These are phyloP conservation scores for Colletotrichum sublineola DNA, from an alignment of 2,329 filamentous ascomycete genomes.

Conservation along the genomic window DNA sequence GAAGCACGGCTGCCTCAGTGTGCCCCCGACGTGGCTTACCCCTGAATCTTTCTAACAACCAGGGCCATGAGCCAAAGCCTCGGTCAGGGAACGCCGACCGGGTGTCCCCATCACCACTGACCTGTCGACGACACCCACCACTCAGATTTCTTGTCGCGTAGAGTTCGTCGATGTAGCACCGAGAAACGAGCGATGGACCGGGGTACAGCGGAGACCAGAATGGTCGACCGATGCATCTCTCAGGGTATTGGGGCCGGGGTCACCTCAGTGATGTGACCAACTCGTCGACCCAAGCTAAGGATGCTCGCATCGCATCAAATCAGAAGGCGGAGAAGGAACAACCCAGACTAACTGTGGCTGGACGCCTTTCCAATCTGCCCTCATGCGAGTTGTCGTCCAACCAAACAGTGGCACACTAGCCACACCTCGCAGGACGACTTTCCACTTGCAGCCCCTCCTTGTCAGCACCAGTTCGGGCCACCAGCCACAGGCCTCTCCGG, in stretches of 20 bases:
- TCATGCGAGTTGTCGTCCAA: conserved; percentile 21
- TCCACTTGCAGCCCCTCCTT: conserved; percentile 6
- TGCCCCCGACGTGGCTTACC: not conserved
- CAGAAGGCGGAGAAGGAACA: not conserved
- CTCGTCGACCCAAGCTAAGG: conserved; percentile 12
- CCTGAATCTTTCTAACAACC: not conserved
- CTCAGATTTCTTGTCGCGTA: not conserved
- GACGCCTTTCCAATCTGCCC: conserved; percentile 14
- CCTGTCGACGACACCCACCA: not conserved
- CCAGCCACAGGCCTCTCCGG: conserved; percentile 29
- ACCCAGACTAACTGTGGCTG: conserved; percentile 30
- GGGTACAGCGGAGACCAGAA: conserved; percentile 11
- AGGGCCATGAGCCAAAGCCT: not conserved
- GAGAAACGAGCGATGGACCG: conserved; percentile 29
- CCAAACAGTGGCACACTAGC: conserved; percentile 26
- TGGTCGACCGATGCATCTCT: conserved; percentile 3
- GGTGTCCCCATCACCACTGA: not conserved
- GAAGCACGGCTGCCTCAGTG: not conserved
- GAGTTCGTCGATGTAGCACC: conserved; percentile 21
- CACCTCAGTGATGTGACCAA: not conserved
- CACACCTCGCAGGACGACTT: conserved; percentile 16
- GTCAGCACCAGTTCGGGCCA: not conserved
- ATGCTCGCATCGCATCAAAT: conserved; percentile 22
- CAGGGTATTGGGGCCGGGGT: conserved; percentile 4
- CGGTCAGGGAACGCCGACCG: conserved; percentile 2